phyloP scores from a whole-genome alignment of 306 rosid genomes.

The Cucurbita argyrosperma region DNA sequence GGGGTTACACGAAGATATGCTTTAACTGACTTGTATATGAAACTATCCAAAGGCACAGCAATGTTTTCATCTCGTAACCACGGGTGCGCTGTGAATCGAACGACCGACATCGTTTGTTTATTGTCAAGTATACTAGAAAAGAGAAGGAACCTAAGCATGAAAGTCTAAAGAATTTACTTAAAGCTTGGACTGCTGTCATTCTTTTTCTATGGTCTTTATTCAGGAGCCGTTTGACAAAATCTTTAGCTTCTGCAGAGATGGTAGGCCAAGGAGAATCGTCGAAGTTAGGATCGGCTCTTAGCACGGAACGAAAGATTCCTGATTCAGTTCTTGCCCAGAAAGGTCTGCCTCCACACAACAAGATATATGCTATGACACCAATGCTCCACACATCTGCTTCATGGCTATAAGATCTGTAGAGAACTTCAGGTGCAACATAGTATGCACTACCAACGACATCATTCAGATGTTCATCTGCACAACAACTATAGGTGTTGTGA shows the following conservation, averaged over 20 bases:
- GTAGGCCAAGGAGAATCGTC: constrained; percentile 90
- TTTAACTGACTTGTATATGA: constrained; percentile 71
- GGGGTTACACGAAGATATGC: constrained; percentile 63
- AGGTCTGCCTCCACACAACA: constrained; percentile 90
- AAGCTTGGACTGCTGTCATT: constrained; percentile 94
- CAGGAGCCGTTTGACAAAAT: constrained; percentile 80
- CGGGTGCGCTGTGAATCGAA: constrained; percentile 71
- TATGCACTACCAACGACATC: constrained; percentile 98
- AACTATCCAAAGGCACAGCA: constrained; percentile 63
- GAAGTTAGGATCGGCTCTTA: constrained; percentile 86
- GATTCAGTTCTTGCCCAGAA: constrained; percentile 98
- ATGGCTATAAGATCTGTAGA: constrained; percentile 78
- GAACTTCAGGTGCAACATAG: constrained; percentile 94
- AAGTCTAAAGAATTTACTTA: constrained; percentile 28
- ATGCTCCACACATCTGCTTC: constrained; percentile 97
- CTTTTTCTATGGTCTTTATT: constrained; percentile 94
- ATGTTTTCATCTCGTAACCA: constrained; percentile 66
- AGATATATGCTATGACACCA: constrained; percentile 85
- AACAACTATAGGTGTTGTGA: constrained; percentile 23
- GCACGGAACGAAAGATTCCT: constrained; percentile 89
- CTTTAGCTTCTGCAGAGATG: constrained; percentile 82
- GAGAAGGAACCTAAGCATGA: neutral
- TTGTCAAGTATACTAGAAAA: neutral
- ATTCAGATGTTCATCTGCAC: constrained; percentile 76
- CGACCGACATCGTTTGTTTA: constrained; percentile 7